These are phyloP conservation scores for Ophiostoma angusticollis DNA, from an alignment of 2,329 filamentous ascomycete genomes.

Conservation along the genomic window DNA sequence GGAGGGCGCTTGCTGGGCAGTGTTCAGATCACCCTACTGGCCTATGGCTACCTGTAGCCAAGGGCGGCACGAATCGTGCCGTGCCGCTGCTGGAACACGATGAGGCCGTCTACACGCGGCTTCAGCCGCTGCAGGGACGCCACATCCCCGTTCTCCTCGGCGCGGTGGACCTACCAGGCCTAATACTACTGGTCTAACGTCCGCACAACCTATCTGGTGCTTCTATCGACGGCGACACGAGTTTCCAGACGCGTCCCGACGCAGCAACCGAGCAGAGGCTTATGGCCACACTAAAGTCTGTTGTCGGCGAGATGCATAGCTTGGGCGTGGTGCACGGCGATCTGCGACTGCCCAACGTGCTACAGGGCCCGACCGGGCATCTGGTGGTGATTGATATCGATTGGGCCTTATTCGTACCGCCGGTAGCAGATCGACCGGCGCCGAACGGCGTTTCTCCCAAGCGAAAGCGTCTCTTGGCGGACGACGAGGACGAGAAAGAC, in stretches of 20 bases:
- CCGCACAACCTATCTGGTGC: constrained; percentile 4
- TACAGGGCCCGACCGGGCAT: too few relatives aligned
- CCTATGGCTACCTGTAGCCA: constrained; percentile 30
- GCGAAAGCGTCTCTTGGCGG: too few relatives aligned
- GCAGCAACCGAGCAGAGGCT: not conserved
- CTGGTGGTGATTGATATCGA: too few relatives aligned
- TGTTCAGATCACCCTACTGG: constrained; percentile 29
- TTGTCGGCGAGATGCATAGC: constrained; percentile 1
- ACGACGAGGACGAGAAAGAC: too few relatives aligned
- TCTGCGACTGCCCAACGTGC: too few relatives aligned
- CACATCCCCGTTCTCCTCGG: constrained; percentile 10
- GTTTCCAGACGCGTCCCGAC: not conserved
- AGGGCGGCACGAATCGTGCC: constrained; percentile 17
- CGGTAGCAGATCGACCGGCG: too few relatives aligned
- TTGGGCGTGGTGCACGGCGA: constrained; percentile 10
- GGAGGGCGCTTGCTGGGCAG: constrained; percentile 23
- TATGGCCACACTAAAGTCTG: not conserved
- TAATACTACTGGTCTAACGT: constrained; percentile 7
- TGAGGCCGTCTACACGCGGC: constrained; percentile 6
- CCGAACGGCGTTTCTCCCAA: too few relatives aligned
- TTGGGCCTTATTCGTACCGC: too few relatives aligned
- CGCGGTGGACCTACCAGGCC: constrained; percentile 6
- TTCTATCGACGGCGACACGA: constrained; percentile 5
- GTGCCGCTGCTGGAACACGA: constrained; percentile 7
- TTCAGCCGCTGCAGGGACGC: constrained; percentile 6